Evolutionary conservation across 2,329 filamentous ascomycete species (phyloP).

Genomic region (Calonectria hongkongensis): DNA sequence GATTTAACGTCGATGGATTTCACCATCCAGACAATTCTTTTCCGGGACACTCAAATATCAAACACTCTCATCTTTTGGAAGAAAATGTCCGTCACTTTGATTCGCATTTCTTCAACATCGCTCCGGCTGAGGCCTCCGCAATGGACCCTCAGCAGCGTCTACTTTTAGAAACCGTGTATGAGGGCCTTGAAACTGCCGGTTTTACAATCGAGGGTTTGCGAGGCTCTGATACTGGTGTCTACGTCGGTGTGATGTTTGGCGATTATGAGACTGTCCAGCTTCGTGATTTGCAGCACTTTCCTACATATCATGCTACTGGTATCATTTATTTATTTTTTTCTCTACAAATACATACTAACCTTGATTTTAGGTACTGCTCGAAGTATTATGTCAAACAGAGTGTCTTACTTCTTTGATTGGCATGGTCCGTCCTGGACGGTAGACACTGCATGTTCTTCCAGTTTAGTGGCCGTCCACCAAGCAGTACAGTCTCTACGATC

Average conservation of each 20-base stretch:
- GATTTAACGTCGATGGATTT: conserved; percentile 20
- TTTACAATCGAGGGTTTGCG: conserved; percentile 19
- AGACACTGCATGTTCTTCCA: conserved; percentile 71
- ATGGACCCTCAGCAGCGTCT: conserved; percentile 57
- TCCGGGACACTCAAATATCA: conserved; percentile 48
- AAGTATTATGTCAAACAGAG: conserved; percentile 70
- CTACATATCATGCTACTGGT: conserved; percentile 12
- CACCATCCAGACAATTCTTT: conserved; percentile 16
- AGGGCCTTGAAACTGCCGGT: conserved; percentile 50
- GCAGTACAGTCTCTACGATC: conserved; percentile 51
- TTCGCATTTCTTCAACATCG: conserved; percentile 51
- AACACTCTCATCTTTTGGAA: conserved; percentile 55
- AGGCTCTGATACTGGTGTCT: conserved; percentile 26
- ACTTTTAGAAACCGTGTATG: conserved; percentile 53
- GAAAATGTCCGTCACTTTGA: conserved; percentile 52
- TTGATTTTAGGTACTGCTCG: conserved; percentile 38
- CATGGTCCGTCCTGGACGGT: conserved; percentile 70
- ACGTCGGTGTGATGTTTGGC: conserved; percentile 16
- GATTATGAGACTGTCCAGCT: conserved; percentile 20
- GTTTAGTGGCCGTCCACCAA: conserved; percentile 68
- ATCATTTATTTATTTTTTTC: background rate
- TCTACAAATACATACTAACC: background rate
- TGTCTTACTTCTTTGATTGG: conserved; percentile 73
- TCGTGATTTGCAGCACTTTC: conserved; percentile 17
- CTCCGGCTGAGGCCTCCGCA: conserved; percentile 47